Evolutionary conservation across 1,284 basidiomycete genomes (phyloP), one percentile per base, ranked within the genome.

Genomic region (Cutaneotrichosporon spelunceum): DNA sequence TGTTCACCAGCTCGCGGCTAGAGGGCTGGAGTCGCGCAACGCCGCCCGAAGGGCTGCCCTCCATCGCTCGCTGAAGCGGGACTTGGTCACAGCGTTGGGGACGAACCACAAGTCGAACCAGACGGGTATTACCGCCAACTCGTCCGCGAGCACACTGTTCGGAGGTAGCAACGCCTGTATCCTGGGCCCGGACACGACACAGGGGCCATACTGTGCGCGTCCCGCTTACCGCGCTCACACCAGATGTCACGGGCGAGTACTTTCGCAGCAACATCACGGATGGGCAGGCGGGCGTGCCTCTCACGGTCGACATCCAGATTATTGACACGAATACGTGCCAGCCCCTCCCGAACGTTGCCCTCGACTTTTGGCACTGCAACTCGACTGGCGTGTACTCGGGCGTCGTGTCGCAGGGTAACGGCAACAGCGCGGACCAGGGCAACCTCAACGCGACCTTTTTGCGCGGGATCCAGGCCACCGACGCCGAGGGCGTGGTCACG

Each of bases 271-370:
- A 85, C 75, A 79, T 85, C 68, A 81, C 80, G 30, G 84, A 85
- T 61, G 77, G 80, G 66, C 81, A 85, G 73, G 70, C 82, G 19
- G 84, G 84, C 56, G 72, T 85, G 8, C 72, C 78, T 33, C 78
- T 86, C 68, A 66, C 62, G 58, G 53, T 71, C 48, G 49, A 63
- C 42, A 59, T 66, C 34, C 68, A 66, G 49, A 53, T 70, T 33
- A 87, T 89, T 61, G 87, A 90, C 68, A 84, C 88, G 9, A 83
- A 87, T 67, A 88, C 87, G 1, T 90, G 88, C 78, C 78, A 85
- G 68, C 87, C 88, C 21, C 79, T 88, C 0, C 81, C 83, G 3
- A 84, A 87, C 71, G 85, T 86, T 39, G 81, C 89, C 29, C 86
- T 89, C 24, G 88, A 90, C 69, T 83, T 89, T 47, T 90, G 88